Base-by-base conservation (phyloP, 2,329 filamentous ascomycete species). In the Penicillium decumbens region DNA sequence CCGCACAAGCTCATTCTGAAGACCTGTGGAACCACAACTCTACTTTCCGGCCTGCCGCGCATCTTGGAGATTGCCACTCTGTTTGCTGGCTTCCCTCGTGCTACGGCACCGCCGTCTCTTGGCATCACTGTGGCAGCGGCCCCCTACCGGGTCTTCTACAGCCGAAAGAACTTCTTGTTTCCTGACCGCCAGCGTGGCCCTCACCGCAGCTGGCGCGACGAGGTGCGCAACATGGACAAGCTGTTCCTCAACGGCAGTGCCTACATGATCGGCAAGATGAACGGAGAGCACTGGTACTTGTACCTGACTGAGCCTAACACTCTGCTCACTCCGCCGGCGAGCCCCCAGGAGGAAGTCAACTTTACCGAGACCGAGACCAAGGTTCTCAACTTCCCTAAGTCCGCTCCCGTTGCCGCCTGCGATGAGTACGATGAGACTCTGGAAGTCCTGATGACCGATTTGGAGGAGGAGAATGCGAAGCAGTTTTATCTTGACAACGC, bases 231-330 rank as follows among this genome's bases (percentile, higher is more conserved):
- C 63, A 80, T 98, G 55, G 93, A 98, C 73, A 86, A 88, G 67
- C 88, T 91, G 72, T 96, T 98, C 68, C 79, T 87, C 54, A 86
- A 88, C 49, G 93, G 93, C 47, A 97, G 92, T 71, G 93, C 93
- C 43, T 98, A 98, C 72, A 95, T 97, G 91, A 95, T 98, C 58
- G 93, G 93, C 65, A 97, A 96, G 76, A 97, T 97, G 92, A 98
- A 98, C 62, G 92, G 93, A 50, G 93, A 98, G 71, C 93, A 98
- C 65, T 98, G 93, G 93, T 97, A 97, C 69, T 77, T 98, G 48
- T 98, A 98, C 75, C 85, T 97, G 64, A 97, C 93, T 10, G 89
- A 89, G 44, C 92, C 93, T 15, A 85, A 87, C 67, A 85, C 82
- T 41, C 77, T 81, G 46, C 77, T 95, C 57, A 95, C 91, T 0